Percentiles rank a stretch among this genome's conserved stretches.
Conservation (phyloP, 768 basidiomycete genomes). For the Phanerodontia chrysosporium region DNA sequence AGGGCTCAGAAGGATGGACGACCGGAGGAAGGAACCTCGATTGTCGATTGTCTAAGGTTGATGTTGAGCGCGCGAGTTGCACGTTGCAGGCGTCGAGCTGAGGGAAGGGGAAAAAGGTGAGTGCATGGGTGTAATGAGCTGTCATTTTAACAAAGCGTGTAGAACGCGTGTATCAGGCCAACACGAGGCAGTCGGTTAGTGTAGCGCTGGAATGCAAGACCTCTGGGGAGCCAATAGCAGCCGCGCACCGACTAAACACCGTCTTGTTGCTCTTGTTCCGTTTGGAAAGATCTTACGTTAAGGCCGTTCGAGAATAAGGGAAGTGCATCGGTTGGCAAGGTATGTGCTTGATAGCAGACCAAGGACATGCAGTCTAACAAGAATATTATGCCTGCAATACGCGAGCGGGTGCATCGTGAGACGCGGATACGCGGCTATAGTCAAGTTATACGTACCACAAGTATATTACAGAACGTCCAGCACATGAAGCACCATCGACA, state of each 20-base stretch:
- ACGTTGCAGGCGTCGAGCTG: background rate
- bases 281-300: background rate
- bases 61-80: background rate
- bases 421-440: background rate
- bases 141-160: conserved; percentile 15
- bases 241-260: conserved; percentile 2
- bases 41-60: conserved; percentile 6
- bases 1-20: background rate
- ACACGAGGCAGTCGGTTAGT: conserved; percentile 11
- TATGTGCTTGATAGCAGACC: background rate
- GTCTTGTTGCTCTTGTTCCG: background rate
- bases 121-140: conserved; percentile 5
- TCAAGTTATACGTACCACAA: background rate
- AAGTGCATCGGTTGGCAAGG: background rate
- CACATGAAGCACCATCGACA: background rate
- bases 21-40: conserved; percentile 12
- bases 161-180: conserved; percentile 23
- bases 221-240: background rate
- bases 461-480: conserved; percentile 1
- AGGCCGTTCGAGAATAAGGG: background rate
- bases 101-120: conserved; percentile 1
- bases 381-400: background rate
- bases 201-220: conserved; percentile 3
- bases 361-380: background rate
- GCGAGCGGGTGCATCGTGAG: background rate